Percentiles rank a stretch among this genome's conserved stretches.
Evolutionary conservation across 805 yeast species (phyloP).

Genomic region (Debaryomyces prosopidis): DNA sequence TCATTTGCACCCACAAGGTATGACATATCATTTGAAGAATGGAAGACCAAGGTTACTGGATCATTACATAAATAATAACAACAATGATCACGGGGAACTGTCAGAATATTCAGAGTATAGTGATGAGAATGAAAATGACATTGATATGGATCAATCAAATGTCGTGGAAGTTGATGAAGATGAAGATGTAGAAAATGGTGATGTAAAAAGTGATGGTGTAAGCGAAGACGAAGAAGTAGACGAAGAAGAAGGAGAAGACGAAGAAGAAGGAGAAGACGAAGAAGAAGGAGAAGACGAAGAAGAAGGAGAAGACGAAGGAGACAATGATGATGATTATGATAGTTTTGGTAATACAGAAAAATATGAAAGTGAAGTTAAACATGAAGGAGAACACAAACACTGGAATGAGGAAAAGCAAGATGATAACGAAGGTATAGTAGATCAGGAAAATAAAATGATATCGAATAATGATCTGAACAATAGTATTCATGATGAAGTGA

Average conservation of each 20-base stretch:
- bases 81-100: neutral
- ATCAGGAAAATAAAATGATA: too few relatives aligned
- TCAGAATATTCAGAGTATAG: constrained; percentile 8
- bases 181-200: constrained; percentile 2
- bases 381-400: constrained; percentile 7
- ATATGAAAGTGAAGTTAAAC: neutral
- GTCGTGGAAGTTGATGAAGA: constrained; percentile 3
- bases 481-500: constrained; percentile 2
- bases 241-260: constrained; percentile 33
- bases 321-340: too few relatives aligned
- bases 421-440: constrained; percentile 13
- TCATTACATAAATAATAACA: neutral
- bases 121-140: constrained; percentile 2
- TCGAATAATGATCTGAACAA: too few relatives aligned
- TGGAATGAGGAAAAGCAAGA: constrained; percentile 42
- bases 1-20: neutral
- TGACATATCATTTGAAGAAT: constrained; percentile 1
- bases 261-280: constrained; percentile 9
- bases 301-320: neutral
- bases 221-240: constrained; percentile 1
- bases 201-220: neutral
- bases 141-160: constrained; percentile 1
- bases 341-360: neutral
- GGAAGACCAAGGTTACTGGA: constrained; percentile 5
- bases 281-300: constrained; percentile 3